Conservation (phyloP, 352 stramenopile genomes). For the Hyaloperonospora arabidopsidis region DNA sequence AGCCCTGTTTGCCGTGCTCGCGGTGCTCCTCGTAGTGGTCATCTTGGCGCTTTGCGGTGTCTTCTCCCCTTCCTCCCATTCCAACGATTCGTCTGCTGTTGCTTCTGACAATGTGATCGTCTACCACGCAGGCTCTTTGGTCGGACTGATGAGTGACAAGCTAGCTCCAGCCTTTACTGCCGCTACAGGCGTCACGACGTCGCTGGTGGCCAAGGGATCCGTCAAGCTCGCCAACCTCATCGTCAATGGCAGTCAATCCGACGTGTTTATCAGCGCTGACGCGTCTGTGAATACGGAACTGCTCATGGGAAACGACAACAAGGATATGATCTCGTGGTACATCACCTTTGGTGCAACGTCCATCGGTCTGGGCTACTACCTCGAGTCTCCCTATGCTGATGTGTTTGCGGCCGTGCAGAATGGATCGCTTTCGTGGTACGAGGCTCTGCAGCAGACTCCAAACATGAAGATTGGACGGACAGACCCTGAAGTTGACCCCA, state of each 20-base stretch:
- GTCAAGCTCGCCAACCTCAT: constrained; percentile 28
- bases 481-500: constrained; percentile 27
- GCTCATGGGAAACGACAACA: constrained; percentile 26
- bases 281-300: constrained; percentile 26
- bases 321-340: constrained; percentile 31
- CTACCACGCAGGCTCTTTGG: too few relatives aligned
- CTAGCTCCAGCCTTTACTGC: constrained; percentile 24
- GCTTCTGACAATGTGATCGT: too few relatives aligned
- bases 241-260: constrained; percentile 23
- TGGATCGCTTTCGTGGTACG: constrained; percentile 27
- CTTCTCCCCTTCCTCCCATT: too few relatives aligned
- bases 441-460: constrained; percentile 23
- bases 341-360: constrained; percentile 28
- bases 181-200: constrained; percentile 24
- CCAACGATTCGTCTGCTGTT: too few relatives aligned
- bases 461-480: constrained; percentile 27
- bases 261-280: constrained; percentile 32
- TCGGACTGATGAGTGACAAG: constrained; percentile 20
- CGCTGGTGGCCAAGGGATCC: constrained; percentile 27
- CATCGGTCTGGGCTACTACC: constrained; percentile 23
- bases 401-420: constrained; percentile 26
- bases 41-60: too few relatives aligned
- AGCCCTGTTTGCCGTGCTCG: too few relatives aligned
- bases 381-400: constrained; percentile 22
- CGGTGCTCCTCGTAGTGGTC: too few relatives aligned